Evolutionary conservation across 73 alveolate species (phyloP), one percentile per base, ranked within the genome.

Genomic region (Paramecium sonneborni): DNA sequence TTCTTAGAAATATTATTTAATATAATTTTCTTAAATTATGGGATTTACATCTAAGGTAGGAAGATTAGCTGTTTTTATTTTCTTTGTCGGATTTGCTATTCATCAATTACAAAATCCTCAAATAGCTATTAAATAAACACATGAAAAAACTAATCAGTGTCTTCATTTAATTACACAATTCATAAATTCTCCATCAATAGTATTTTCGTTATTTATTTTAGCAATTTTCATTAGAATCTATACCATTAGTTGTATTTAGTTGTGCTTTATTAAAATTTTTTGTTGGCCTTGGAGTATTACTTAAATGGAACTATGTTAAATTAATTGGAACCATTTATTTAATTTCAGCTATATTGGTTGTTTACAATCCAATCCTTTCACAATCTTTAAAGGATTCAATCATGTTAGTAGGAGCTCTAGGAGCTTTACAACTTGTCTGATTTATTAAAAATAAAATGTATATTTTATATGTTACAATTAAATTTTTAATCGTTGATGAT

Each of bases 351-450:
- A 35, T 35, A 4, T 35, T 62, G 15, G 48, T 62, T 30, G 84
- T 62, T 3, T 12, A 62, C 24, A 32, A 32, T 26, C 39, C 39
- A 30, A 32, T 30, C 2, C 24, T 62, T 30, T 6, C 84, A 62
- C 12, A 52, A 52, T 52, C 68, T 1, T 52, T 15, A n/a, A 62
- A 32, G 12, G 84, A 62, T 62, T 26, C 84, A 26, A 26, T 62
- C 23, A 11, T 32, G 44, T 62, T 62, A 23, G 48, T 62, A 32
- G 84, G 84, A 62, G 84, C 46, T 3, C 8, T 62, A 32, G 84
- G 84, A 62, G 84, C 84, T 11, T 62, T 62, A 32, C 84, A 62
- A 62, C 24, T 62, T 62, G 84, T 26, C 12, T 62, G 84, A 62
- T 30, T 30, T 62, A 62, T 62, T 23, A 30, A 62, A 62, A 23